These are phyloP conservation scores for Hanseniaspora clermontiae DNA, from an alignment of 805 yeast genomes.

Conservation along the genomic window DNA sequence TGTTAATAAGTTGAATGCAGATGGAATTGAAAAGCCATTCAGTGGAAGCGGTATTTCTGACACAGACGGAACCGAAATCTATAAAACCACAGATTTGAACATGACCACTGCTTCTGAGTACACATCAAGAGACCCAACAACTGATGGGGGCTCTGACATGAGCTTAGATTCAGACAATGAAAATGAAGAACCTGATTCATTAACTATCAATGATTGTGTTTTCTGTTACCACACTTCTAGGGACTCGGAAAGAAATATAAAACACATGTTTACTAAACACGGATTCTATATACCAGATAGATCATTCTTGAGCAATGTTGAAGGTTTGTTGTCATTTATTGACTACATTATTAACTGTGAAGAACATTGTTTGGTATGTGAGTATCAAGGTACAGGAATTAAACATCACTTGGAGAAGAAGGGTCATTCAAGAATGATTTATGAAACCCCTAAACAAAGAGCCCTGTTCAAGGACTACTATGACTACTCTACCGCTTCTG, in stretches of 20 bases:
- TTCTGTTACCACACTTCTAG: conserved; percentile 44
- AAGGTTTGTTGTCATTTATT: conserved; percentile 61
- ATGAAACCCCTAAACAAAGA: conserved; percentile 67
- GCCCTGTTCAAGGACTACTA: conserved; percentile 67
- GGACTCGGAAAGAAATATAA: conserved; percentile 46
- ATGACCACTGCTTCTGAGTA: conserved; percentile 30
- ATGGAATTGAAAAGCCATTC: not conserved
- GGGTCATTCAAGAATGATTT: conserved; percentile 81
- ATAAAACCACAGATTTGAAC: conserved; percentile 25
- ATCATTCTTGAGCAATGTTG: conserved; percentile 50
- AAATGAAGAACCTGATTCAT: conserved; percentile 24
- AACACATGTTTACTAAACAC: conserved; percentile 66
- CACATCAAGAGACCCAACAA: conserved; percentile 27
- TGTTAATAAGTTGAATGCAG: not conserved
- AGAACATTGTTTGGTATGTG: conserved; percentile 69
- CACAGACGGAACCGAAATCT: conserved; percentile 16
- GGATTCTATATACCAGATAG: conserved; percentile 84
- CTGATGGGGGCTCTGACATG: conserved; percentile 17
- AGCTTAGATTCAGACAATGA: conserved; percentile 15
- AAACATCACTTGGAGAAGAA: conserved; percentile 80
- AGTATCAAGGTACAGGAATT: conserved; percentile 82
- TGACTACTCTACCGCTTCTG: conserved; percentile 62
- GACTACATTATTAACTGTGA: conserved; percentile 76
- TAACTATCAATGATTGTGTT: conserved; percentile 40
- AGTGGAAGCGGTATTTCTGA: not conserved